Percentiles rank a stretch among this genome's conserved stretches.
Conservation (phyloP, 192 early-diverging fungal genomes). For the Ramicandelaber brevisporus region DNA sequence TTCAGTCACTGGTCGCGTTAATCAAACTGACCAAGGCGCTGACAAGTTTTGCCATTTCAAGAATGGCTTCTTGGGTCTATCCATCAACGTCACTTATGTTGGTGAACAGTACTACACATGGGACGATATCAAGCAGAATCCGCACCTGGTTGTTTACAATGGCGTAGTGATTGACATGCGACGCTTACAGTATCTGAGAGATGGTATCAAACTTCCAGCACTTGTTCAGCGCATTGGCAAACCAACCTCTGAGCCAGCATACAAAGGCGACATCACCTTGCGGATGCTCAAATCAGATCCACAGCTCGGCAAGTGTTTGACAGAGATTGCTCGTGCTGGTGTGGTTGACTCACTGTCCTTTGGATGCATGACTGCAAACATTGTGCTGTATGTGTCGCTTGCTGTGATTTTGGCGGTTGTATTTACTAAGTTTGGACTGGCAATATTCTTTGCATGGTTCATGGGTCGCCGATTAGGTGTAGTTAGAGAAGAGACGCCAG, state of each 20-base stretch:
- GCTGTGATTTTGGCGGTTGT: constrained; percentile 35
- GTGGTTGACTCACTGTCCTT: constrained; percentile 46
- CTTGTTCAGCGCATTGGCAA: constrained; percentile 13
- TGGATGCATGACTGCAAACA: constrained; percentile 59
- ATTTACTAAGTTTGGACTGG: constrained; percentile 43
- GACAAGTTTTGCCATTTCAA: no score
- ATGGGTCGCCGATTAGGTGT: constrained; percentile 48
- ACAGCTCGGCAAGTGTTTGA: constrained; percentile 39
- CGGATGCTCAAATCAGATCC: no score
- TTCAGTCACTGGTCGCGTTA: constrained; percentile 15
- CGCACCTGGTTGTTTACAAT: constrained; percentile 41
- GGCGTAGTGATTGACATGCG: constrained; percentile 49
- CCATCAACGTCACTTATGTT: constrained; percentile 20
- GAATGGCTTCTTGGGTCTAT: no score
- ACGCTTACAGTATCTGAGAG: constrained; percentile 26
- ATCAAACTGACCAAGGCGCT: constrained; percentile 19
- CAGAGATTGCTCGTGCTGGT: constrained; percentile 56
- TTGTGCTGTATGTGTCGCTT: constrained; percentile 56
- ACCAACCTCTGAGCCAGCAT: no score
- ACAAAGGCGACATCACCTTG: constrained; percentile 22
- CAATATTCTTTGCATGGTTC: constrained; percentile 61
- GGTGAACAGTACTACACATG: constrained; percentile 40
- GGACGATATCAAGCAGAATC: constrained; percentile 29
- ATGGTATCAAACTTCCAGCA: constrained; percentile 14
- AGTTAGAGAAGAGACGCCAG: constrained; percentile 35